A percentile compares a stretch with the other conserved stretches of the same genome.
These are phyloP conservation scores for Mesotaenium endlicherianum DNA, from an alignment of 139 green algal genomes.

Conservation along the genomic window DNA sequence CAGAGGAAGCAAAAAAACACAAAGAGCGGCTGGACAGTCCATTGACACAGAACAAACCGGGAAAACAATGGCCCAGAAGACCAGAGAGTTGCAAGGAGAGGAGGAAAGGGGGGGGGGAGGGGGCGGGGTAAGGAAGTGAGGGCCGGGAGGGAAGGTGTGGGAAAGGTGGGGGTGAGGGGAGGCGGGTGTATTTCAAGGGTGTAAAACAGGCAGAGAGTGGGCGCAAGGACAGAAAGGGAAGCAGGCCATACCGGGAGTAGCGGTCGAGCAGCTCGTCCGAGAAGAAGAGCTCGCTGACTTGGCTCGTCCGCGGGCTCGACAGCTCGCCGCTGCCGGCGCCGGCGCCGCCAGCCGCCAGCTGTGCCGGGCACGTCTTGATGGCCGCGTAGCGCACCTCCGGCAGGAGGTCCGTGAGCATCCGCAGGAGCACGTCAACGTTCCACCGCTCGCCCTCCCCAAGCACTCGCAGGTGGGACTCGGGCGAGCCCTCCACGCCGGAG, in stretches of 20 bases:
- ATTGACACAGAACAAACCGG: too few species aligned
- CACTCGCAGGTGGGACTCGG: slow-evolving; percentile 32
- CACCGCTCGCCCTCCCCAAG: slow-evolving; percentile 47
- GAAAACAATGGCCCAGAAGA: too few species aligned
- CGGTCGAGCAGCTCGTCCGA: slow-evolving; percentile 3
- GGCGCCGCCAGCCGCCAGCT: background rate
- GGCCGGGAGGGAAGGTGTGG: background rate
- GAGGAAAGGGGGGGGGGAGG: background rate
- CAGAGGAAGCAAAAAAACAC: too few species aligned
- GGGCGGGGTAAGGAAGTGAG: background rate
- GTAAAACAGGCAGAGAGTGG: background rate
- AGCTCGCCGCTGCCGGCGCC: background rate
- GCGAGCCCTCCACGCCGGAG: slow-evolving; percentile 29
- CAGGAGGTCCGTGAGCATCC: slow-evolving; percentile 26
- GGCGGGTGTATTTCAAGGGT: too few species aligned
- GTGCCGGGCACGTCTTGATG: slow-evolving; percentile 22
- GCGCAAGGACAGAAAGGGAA: background rate
- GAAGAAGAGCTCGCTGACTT: slow-evolving; percentile 7
- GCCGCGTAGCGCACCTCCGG: slow-evolving; percentile 14
- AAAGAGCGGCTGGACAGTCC: too few species aligned
- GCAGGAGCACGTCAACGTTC: slow-evolving; percentile 49
- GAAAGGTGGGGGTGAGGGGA: too few species aligned
- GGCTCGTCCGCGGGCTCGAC: background rate
- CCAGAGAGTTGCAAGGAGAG: too few species aligned
- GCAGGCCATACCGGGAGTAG: background rate